Conservation (phyloP, 305 asterid species). For the Ajuga reptans region DNA sequence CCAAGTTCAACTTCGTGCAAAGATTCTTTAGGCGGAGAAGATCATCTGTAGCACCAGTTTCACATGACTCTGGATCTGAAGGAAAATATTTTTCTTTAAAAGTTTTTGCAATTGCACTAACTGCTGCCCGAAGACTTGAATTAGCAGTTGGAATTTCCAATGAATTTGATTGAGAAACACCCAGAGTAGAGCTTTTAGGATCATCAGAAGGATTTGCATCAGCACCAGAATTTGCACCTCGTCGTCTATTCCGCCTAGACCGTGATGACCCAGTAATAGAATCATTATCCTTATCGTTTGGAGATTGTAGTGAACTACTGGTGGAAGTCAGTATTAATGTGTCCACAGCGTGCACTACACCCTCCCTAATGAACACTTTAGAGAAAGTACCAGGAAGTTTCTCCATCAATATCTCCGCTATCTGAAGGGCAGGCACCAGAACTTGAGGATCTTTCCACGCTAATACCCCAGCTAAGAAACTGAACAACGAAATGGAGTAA, state of each 20-base stretch:
- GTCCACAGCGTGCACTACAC: conserved; percentile 93
- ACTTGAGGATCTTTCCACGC: conserved; percentile 99
- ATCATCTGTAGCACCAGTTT: conserved; percentile 72
- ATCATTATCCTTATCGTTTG: conserved; percentile 72
- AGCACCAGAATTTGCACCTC: conserved; percentile 46
- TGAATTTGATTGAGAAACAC: conserved; percentile 47
- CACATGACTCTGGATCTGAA: conserved; percentile 59
- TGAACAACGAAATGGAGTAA: conserved; percentile 27
- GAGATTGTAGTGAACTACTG: conserved; percentile 43
- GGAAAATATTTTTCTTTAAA: conserved; percentile 88
- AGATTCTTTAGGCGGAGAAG: conserved; percentile 80
- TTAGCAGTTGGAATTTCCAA: conserved; percentile 48
- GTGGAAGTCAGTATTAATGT: conserved; percentile 50
- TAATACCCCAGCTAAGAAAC: conserved; percentile 94
- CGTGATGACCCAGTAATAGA: conserved; percentile 69
- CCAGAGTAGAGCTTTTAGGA: conserved; percentile 39
- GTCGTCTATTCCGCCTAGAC: conserved; percentile 75
- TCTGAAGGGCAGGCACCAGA: conserved; percentile 91
- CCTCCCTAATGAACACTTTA: conserved; percentile 93
- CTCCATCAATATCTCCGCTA: conserved; percentile 95
- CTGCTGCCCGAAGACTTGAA: conserved; percentile 61
- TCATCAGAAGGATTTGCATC: conserved; percentile 56
- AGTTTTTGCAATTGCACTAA: conserved; percentile 69
- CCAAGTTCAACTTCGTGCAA: conserved; percentile 57
- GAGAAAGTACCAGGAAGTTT: conserved; percentile 86